phyloP scores from a whole-genome alignment of 768 basidiomycete genomes.

The Leccinum variicolor region DNA sequence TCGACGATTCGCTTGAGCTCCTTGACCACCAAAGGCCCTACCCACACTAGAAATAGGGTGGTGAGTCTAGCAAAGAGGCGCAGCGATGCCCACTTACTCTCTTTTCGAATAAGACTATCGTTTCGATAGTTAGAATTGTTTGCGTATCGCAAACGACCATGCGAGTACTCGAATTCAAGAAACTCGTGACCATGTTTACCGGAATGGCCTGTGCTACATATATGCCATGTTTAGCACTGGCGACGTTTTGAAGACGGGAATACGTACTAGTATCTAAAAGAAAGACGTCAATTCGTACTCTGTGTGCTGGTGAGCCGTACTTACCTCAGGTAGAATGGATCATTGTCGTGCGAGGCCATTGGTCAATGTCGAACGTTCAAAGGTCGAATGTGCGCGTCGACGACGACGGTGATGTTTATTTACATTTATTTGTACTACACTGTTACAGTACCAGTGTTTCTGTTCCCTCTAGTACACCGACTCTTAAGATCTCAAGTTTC shows the following conservation, averaged over 20 bases:
- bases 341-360: constrained; percentile 47
- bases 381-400: background rate
- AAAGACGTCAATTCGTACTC: constrained; percentile 14
- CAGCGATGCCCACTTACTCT: constrained; percentile 62
- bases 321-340: constrained; percentile 80
- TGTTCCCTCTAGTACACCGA: too few relatives aligned
- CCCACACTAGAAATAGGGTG: constrained; percentile 67
- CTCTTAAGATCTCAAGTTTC: too few relatives aligned
- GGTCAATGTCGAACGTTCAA: constrained; percentile 3
- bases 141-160: constrained; percentile 94
- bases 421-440: background rate
- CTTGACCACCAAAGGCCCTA: constrained; percentile 87
- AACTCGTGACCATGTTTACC: constrained; percentile 98
- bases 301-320: constrained; percentile 6
- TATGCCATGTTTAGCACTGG: too few relatives aligned
- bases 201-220: constrained; percentile 77
- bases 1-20: constrained; percentile 95
- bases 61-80: background rate
- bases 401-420: too few relatives aligned
- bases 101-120: constrained; percentile 96
- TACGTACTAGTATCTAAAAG: constrained; percentile 51
- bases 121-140: constrained; percentile 99
- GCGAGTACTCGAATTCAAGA: constrained; percentile 96
- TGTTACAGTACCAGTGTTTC: too few relatives aligned
- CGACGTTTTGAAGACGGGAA: background rate